A percentile compares a stretch with the other conserved stretches of the same genome.
These are phyloP conservation scores for Coprinopsis cinerea DNA, from an alignment of 768 basidiomycete genomes.

Conservation along the genomic window DNA sequence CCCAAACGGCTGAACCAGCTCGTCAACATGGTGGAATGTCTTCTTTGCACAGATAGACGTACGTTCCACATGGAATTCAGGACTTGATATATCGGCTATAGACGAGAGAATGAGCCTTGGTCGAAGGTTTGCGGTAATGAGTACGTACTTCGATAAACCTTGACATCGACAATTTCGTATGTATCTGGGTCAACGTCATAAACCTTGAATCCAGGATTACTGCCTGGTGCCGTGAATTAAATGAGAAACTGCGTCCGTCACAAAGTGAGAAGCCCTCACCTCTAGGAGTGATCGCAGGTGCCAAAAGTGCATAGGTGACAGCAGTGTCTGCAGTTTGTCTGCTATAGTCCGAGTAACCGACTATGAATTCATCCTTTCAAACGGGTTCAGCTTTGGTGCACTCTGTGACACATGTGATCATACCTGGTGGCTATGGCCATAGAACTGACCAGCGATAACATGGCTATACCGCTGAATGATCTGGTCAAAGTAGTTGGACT, in stretches of 20 bases:
- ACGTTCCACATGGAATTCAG: conserved; percentile 44
- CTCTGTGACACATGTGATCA: conserved; percentile 1
- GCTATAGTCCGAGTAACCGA: conserved; percentile 51
- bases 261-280: conserved; percentile 36
- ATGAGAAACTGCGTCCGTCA: background rate
- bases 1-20: conserved; percentile 37
- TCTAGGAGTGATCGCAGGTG: conserved; percentile 53
- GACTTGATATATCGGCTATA: conserved; percentile 36
- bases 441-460: conserved; percentile 57
- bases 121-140: background rate
- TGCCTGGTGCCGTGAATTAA: conserved; percentile 26
- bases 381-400: background rate
- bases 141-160: conserved; percentile 41
- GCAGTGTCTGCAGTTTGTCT: conserved; percentile 40
- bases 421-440: conserved; percentile 52
- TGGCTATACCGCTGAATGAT: conserved; percentile 53
- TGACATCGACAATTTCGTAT: conserved; percentile 57
- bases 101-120: background rate
- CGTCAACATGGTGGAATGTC: background rate
- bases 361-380: conserved; percentile 49
- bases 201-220: conserved; percentile 50
- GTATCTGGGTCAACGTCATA: conserved; percentile 65
- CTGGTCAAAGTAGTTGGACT: conserved; percentile 63
- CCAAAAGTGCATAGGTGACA: conserved; percentile 42
- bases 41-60: background rate